Conservation (phyloP, 495 filamentous ascomycete genomes). For the Lichenothelia convexa region DNA sequence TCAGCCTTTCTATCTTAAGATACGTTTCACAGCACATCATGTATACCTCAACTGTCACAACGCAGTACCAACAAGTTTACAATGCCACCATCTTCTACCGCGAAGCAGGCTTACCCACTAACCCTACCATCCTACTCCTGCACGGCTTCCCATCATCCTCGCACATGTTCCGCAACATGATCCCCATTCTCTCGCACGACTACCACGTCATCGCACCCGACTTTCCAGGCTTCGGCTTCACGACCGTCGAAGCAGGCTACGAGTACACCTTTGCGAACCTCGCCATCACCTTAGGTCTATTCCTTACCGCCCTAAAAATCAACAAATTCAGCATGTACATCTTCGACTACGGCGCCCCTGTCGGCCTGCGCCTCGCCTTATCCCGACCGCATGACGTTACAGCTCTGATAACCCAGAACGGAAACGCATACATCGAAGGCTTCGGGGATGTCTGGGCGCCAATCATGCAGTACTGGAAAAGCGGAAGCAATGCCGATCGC, state of each 20-base stretch:
- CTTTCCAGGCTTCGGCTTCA: conserved; percentile 45
- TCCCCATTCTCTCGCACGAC: conserved; percentile 33
- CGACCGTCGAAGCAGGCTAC: conserved; percentile 24
- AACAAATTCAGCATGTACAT: conserved; percentile 37
- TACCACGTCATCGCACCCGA: conserved; percentile 43
- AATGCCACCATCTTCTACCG: too few relatives aligned
- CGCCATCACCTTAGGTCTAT: conserved; percentile 27
- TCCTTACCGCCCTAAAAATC: conserved; percentile 29
- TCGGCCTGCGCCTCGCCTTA: conserved; percentile 35
- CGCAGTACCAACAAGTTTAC: too few relatives aligned
- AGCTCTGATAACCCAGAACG: conserved; percentile 42
- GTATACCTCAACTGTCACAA: too few relatives aligned
- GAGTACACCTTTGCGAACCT: conserved; percentile 34
- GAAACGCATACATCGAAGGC: conserved; percentile 45
- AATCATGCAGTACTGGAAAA: conserved; percentile 30
- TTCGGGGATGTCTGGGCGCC: conserved; percentile 35
- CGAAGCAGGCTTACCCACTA: too few relatives aligned
- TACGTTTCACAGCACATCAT: too few relatives aligned
- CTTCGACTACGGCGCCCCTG: conserved; percentile 49
- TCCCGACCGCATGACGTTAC: conserved; percentile 26
- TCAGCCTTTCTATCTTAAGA: too few relatives aligned
- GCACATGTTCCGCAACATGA: conserved; percentile 40
- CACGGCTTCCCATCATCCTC: conserved; percentile 48
- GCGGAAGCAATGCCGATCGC: conserved; percentile 18
- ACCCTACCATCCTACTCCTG: conserved; percentile 38